phyloP scores from a whole-genome alignment of 768 basidiomycete genomes.

The Tricholoma terreum region DNA sequence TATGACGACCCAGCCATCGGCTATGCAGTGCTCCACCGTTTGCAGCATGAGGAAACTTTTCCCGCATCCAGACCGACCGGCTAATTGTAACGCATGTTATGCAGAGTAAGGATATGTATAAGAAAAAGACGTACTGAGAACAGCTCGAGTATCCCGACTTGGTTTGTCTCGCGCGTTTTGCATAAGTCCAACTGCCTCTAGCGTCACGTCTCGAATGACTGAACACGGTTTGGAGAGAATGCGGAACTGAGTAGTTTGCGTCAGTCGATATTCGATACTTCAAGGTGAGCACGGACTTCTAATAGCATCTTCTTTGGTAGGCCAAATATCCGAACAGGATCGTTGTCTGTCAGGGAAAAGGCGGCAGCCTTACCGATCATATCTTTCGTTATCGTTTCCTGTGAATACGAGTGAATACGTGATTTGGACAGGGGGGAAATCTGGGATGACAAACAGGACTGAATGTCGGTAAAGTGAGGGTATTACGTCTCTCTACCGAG shows the following conservation, averaged over 20 bases:
- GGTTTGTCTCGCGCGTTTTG: slow-evolving; percentile 45
- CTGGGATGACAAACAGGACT: slow-evolving; percentile 33
- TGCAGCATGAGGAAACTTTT: slow-evolving; percentile 82
- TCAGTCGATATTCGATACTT: neutral
- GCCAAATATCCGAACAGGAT: slow-evolving; percentile 64
- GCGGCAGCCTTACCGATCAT: slow-evolving; percentile 45
- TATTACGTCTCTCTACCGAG: slow-evolving; percentile 30
- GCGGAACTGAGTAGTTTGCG: slow-evolving; percentile 46
- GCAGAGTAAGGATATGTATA: neutral
- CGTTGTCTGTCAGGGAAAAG: slow-evolving; percentile 43
- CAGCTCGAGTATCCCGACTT: slow-evolving; percentile 52
- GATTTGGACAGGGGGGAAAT: slow-evolving; percentile 6
- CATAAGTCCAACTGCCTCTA: slow-evolving; percentile 52
- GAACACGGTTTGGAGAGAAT: slow-evolving; percentile 70
- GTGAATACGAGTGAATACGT: slow-evolving; percentile 8
- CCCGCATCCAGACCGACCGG: slow-evolving; percentile 72
- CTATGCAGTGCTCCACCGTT: slow-evolving; percentile 62
- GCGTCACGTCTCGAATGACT: slow-evolving; percentile 66
- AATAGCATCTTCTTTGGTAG: slow-evolving; percentile 65
- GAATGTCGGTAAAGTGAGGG: slow-evolving; percentile 40
- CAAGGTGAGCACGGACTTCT: slow-evolving; percentile 49
- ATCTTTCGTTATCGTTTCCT: slow-evolving; percentile 18
- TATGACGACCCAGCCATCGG: slow-evolving; percentile 74
- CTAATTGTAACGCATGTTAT: slow-evolving; percentile 34
- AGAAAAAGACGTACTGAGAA: slow-evolving; percentile 54